Evolutionary conservation across 2,329 filamentous ascomycete species (phyloP), one percentile per base, ranked within the genome.

Genomic region (Beauveria caledonica): DNA sequence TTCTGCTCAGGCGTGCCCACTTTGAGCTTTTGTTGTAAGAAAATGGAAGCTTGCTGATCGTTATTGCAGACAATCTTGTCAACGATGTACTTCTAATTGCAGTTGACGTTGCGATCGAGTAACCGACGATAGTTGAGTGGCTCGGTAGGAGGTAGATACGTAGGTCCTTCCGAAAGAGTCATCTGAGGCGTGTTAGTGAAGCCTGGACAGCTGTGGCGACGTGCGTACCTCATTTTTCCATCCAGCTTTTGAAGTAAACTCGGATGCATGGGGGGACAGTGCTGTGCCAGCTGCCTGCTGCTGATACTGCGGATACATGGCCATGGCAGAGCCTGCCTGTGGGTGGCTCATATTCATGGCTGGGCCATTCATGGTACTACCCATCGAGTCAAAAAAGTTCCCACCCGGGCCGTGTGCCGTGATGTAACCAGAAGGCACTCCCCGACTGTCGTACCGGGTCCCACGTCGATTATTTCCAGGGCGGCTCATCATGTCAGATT

Each of bases 41-140:
- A 99, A 69, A 99, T 97, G 2, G 94, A 99, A 10, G 95, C 94
- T 75, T 99, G 94, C 74, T 99, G 94, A 71, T 99, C 94, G 73
- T 99, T 97, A 78, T 92, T 97, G 83, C 91, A 95, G 66, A 99
- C 92, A 71, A 99, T 99, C 80, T 97, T 97, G 78, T 99, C 93
- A 60, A 99, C 94, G 67, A 99, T 97, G 72, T 96, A 97, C 77
- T 94, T 96, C 94, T 93, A 99, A 77, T 99, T 95, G 77, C 93
- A 97, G 69, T 90, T 96, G 74, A 96, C 91, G 71, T 93, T 96
- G 70, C 92, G 92, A 70, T 99, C 94, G 51, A 97, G 85, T 44
- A 99, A 83, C 60, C 92, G 92, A 63, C 94, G 92, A 70, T 97
- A 99, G 75, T 99, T 97, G 68, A 97, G 83, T 11, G 93, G 94